Evolutionary conservation across 345 rosid genomes (phyloP).

Genomic region (Boechera divaricarpa): DNA sequence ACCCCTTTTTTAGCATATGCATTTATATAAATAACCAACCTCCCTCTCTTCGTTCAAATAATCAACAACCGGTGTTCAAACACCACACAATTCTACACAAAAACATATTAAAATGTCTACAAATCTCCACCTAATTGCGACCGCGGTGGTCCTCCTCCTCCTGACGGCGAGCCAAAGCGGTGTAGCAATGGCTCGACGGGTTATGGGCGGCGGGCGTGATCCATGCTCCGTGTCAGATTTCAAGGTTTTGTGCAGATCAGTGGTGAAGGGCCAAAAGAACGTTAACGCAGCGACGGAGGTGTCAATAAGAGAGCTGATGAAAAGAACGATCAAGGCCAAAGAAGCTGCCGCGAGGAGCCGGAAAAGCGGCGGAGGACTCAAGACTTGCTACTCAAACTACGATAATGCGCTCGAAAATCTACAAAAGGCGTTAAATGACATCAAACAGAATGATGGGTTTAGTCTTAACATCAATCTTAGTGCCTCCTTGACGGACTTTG

Average conservation of each 20-base stretch:
- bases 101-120: conserved; percentile 3
- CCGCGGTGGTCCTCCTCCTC: conserved; percentile 29
- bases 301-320: conserved; percentile 40
- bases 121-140: conserved; percentile 23
- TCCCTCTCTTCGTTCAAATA: conserved; percentile 29
- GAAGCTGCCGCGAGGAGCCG: background rate
- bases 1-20: conserved; percentile 11
- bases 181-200: background rate
- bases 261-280: conserved; percentile 38
- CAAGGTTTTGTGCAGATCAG: conserved; percentile 40
- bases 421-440: conserved; percentile 29
- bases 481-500: conserved; percentile 37
- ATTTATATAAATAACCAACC: conserved; percentile 28
- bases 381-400: conserved; percentile 34
- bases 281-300: conserved; percentile 43
- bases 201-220: background rate
- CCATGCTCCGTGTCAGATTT: conserved; percentile 42
- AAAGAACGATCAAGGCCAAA: conserved; percentile 18
- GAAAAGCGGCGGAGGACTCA: background rate
- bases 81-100: conserved; percentile 11
- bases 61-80: conserved; percentile 35
- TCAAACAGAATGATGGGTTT: conserved; percentile 40
- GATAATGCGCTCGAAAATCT: conserved; percentile 39
- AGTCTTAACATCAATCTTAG: conserved; percentile 45
- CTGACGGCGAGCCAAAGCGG: conserved; percentile 13